These are phyloP conservation scores for Mycena rosella DNA, from an alignment of 768 basidiomycete species.

Conservation along the genomic window DNA sequence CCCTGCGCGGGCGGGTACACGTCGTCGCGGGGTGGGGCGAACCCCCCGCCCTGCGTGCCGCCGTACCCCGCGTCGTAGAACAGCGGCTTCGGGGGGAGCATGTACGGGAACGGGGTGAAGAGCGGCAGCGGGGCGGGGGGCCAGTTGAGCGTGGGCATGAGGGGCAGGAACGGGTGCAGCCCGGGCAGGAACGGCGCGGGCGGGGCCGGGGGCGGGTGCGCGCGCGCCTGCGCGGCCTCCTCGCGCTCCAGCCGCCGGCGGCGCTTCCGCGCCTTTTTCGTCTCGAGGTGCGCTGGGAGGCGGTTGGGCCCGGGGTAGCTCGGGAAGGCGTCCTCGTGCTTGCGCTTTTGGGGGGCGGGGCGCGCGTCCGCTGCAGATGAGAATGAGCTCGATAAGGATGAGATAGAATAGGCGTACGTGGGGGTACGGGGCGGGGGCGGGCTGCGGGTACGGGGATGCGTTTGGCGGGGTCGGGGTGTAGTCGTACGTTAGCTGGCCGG, in stretches of 20 bases:
- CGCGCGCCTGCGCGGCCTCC: constrained; percentile 40
- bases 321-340: constrained; percentile 21
- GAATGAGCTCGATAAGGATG: neutral
- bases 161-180: constrained; percentile 3
- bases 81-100: too few relatives aligned
- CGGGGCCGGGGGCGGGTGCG: constrained; percentile 8
- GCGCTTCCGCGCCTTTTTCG: constrained; percentile 58
- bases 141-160: too few relatives aligned
- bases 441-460: neutral
- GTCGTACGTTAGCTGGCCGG: constrained; percentile 25
- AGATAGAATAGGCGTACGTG: neutral
- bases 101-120: too few relatives aligned
- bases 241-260: constrained; percentile 53
- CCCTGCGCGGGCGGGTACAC: too few relatives aligned
- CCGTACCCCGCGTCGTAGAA: too few relatives aligned
- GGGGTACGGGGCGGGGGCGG: neutral
- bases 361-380: neutral
- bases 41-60: too few relatives aligned
- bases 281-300: neutral
- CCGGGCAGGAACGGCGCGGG: constrained; percentile 26
- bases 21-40: too few relatives aligned
- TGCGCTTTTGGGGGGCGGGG: constrained; percentile 31
- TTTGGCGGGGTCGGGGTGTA: neutral
- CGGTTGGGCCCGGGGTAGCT: constrained; percentile 6
- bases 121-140: too few relatives aligned